Conservation (phyloP, 129 eudicot genomes). For the Dittrichia graveolens region DNA sequence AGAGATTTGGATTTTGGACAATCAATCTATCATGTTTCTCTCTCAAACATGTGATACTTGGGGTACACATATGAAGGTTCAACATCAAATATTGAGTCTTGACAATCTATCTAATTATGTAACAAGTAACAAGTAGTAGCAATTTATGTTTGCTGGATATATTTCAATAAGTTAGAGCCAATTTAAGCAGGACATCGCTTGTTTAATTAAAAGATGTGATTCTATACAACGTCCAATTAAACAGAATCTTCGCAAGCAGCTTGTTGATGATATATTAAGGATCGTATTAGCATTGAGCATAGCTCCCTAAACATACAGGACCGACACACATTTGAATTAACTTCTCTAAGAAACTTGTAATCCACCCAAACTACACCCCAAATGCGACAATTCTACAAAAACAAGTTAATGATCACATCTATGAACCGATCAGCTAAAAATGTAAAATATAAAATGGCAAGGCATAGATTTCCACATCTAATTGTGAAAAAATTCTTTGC, state of each 20-base stretch:
- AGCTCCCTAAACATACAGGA: not conserved
- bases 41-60: slow-evolving; percentile 7
- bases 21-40: not conserved
- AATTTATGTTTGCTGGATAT: not conserved
- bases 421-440: not conserved
- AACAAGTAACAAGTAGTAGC: slow-evolving; percentile 4
- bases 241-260: not conserved
- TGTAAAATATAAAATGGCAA: not conserved
- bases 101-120: not conserved
- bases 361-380: not conserved
- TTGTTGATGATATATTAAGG: slow-evolving; percentile 4
- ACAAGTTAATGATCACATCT: slow-evolving; percentile 17
- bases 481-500: too few relatives aligned
- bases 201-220: not conserved
- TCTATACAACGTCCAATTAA: slow-evolving; percentile 9
- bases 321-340: slow-evolving; percentile 1
- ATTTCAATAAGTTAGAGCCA: not conserved
- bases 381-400: not conserved
- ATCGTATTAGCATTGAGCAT: not conserved
- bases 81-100: not conserved
- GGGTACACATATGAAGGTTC: not conserved
- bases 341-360: not conserved
- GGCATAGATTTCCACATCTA: not conserved
- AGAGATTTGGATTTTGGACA: too few relatives aligned
- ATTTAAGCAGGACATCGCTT: not conserved